Evolutionary conservation across 2,329 filamentous ascomycete species (phyloP).

Genomic region (Diaporthe citrichinensis): DNA sequence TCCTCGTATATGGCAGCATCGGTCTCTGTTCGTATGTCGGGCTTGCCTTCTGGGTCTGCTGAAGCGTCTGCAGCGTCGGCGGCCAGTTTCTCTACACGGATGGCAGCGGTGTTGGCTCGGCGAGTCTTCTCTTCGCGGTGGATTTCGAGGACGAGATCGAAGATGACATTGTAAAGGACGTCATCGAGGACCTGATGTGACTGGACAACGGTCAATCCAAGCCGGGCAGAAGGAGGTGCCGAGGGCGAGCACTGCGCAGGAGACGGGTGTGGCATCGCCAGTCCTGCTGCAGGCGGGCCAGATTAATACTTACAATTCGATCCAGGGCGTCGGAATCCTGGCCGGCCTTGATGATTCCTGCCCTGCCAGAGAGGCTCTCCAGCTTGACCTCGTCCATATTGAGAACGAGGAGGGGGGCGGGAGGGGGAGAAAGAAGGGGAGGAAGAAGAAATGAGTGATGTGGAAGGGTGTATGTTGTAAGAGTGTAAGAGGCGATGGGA

Average conservation of each 20-base stretch:
- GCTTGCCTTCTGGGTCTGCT: conserved; percentile 65
- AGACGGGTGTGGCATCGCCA: background rate
- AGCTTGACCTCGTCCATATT: conserved; percentile 48
- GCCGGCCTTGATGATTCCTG: conserved; percentile 69
- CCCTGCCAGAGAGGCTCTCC: conserved; percentile 65
- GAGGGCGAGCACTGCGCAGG: background rate
- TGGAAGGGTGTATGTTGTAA: conserved; percentile 1
- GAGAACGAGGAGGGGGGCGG: conserved; percentile 31
- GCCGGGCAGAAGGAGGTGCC: background rate
- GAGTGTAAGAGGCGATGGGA: conserved; percentile 23
- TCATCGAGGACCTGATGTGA: conserved; percentile 80
- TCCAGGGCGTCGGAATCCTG: conserved; percentile 68
- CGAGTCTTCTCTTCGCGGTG: conserved; percentile 86
- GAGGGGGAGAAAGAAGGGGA: conserved; percentile 21
- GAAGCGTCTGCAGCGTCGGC: conserved; percentile 68
- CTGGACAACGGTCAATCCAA: conserved; percentile 53
- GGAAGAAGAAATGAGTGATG: conserved; percentile 1
- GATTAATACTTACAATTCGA: conserved; percentile 66
- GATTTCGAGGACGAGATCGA: conserved; percentile 80
- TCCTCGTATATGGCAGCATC: conserved; percentile 80
- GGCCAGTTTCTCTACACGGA: conserved; percentile 74
- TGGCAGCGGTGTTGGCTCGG: conserved; percentile 75
- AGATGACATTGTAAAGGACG: conserved; percentile 81
- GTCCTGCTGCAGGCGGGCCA: background rate
- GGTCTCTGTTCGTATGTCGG: conserved; percentile 73